Conservation (phyloP, 2,329 filamentous ascomycete species). For the Sporothrix globosa region DNA sequence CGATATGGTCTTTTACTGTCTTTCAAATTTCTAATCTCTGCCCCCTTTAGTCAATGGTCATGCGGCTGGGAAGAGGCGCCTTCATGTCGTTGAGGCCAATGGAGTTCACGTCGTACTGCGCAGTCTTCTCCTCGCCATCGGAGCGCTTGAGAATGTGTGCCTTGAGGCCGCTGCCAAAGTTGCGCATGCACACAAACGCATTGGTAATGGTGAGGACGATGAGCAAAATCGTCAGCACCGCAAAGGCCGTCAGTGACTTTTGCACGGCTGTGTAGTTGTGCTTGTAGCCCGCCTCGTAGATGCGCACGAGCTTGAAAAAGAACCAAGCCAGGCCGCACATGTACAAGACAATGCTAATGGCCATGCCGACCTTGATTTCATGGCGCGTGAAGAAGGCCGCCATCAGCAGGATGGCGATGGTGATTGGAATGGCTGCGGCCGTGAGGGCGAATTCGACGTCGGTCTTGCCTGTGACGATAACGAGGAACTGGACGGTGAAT, state of each 20-base stretch:
- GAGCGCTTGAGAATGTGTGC: slow-evolving; percentile 69
- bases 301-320: slow-evolving; percentile 95
- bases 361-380: slow-evolving; percentile 80
- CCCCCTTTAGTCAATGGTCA: slow-evolving; percentile 62
- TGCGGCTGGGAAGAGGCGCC: slow-evolving; percentile 57
- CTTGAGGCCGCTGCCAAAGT: slow-evolving; percentile 89
- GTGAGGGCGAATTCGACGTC: slow-evolving; percentile 83
- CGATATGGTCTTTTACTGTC: neutral
- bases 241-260: slow-evolving; percentile 88
- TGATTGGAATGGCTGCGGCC: slow-evolving; percentile 85
- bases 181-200: slow-evolving; percentile 82
- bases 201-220: slow-evolving; percentile 88
- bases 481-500: slow-evolving; percentile 96
- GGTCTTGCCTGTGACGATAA: slow-evolving; percentile 74
- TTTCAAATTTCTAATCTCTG: neutral
- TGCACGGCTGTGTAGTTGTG: slow-evolving; percentile 74
- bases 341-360: slow-evolving; percentile 78
- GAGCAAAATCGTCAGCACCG: slow-evolving; percentile 85
- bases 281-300: slow-evolving; percentile 71
- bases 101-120: slow-evolving; percentile 54
- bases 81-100: slow-evolving; percentile 62
- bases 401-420: slow-evolving; percentile 81
- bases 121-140: slow-evolving; percentile 55
- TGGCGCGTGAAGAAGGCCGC: slow-evolving; percentile 83
- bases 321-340: slow-evolving; percentile 91